Evolutionary conservation across 495 filamentous ascomycete species (phyloP).

Genomic region (Poronia punctata): DNA sequence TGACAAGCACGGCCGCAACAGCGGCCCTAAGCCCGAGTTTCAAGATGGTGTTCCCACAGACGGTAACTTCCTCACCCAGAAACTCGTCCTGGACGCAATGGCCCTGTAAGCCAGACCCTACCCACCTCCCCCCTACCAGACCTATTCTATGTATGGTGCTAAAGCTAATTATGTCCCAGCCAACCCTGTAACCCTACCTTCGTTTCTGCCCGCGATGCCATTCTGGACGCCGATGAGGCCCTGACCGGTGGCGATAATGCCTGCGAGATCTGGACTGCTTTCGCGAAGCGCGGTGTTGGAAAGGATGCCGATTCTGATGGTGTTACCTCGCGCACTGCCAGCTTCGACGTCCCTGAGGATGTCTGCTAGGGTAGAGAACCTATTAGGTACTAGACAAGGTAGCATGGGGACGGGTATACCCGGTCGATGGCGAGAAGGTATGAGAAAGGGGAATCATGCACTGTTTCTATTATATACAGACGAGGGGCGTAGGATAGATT

Average conservation of each 20-base stretch:
- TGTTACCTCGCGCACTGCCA: conserved; percentile 8
- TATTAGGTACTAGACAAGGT: conserved; percentile 1
- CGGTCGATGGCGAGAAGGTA: no score
- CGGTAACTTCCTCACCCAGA: conserved; percentile 37
- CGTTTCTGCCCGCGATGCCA: conserved; percentile 33
- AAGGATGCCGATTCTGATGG: conserved; percentile 12
- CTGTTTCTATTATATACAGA: no score
- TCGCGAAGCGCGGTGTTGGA: conserved; percentile 37
- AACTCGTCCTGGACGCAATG: conserved; percentile 40
- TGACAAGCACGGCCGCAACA: conserved; percentile 35
- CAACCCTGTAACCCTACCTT: conserved; percentile 41
- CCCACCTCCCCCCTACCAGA: background rate
- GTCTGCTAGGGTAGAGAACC: conserved; percentile 10
- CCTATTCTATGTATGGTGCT: background rate
- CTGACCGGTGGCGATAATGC: conserved; percentile 34
- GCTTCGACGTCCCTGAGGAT: conserved; percentile 7
- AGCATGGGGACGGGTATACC: no score
- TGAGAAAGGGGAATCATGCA: no score
- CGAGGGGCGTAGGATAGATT: no score
- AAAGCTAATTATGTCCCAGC: no score
- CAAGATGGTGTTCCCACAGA: conserved; percentile 29
- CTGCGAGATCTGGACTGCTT: conserved; percentile 36
- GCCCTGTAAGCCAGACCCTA: conserved; percentile 19
- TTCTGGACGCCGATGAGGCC: conserved; percentile 35
- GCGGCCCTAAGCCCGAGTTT: conserved; percentile 26